Base-by-base conservation (phyloP, 352 stramenopile species). In the Globisporangium takayamanum region DNA sequence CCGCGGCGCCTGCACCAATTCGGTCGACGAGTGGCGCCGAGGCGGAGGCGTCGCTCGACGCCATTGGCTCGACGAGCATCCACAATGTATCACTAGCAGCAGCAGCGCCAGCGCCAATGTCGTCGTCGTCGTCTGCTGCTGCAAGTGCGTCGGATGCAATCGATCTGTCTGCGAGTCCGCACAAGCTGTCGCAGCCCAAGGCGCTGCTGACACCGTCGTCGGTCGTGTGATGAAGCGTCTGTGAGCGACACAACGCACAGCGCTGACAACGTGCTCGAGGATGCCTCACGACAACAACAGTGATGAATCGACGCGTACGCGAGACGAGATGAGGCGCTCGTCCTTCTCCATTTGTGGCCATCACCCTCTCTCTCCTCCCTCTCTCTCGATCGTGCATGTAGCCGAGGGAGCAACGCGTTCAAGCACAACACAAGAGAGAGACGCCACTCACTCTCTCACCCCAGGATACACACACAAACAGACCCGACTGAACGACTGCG, bases 11-110 rank as follows among this genome's bases (percentile, higher is more conserved):
- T 10, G 33, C 33, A 12, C 37, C 41, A 30, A 47, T 46, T 25
- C 44, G 14, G 51, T 16, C n/a, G 51, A 57, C 18, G 49, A 41
- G 39, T 39, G 33, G 33, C 33, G 33, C 33, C 33, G 33, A 39
- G 33, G 33, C 33, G 33, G 33, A 39, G 33, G 33, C 33, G 33
- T 73, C 72, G 50, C 54, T 76, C 18, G 69, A 78, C 12, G 67
- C 74, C 41, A 78, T 76, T 30, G 68, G 58, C 42, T 74, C 61
- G 46, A 74, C 60, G 39, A 57, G 69, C 49, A 76, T 80, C 53
- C 68, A 83, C 64, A 83, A 76, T 76, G 71, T 83, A 72, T 68
- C 69, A 72, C 57, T 76, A 68, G 51, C 66, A 60, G 63, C 55
- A 8, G 37, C 58, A 25, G 16, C 57, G 28, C 59, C 58, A 20